A percentile compares a stretch with the other conserved stretches of the same genome.
phyloP scores from a whole-genome alignment of 441 rosid species.

The Capsella rubella region DNA sequence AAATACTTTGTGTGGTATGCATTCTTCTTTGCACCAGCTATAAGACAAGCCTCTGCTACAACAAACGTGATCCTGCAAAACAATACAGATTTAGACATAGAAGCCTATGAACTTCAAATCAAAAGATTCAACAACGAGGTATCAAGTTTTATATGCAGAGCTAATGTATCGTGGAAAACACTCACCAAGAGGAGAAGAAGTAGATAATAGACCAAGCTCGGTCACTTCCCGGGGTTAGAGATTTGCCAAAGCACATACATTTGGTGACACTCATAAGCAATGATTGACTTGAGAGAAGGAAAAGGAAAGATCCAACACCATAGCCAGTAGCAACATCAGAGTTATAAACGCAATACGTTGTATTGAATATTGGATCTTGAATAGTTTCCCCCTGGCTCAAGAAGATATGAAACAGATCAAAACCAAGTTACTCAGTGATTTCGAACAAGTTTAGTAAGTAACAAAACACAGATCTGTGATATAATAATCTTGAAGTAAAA shows the following conservation, averaged over 20 bases:
- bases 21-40: conserved; percentile 73
- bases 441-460: too few species aligned
- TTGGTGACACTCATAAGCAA: conserved; percentile 77
- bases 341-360: conserved; percentile 11
- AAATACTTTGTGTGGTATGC: conserved; percentile 81
- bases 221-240: conserved; percentile 63
- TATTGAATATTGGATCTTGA: not conserved
- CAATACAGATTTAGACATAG: too few species aligned
- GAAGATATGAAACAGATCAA: not conserved
- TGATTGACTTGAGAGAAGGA: conserved; percentile 77
- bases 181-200: conserved; percentile 71
- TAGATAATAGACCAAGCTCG: conserved; percentile 83
- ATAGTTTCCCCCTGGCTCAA: not conserved
- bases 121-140: too few species aligned
- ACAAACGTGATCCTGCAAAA: conserved; percentile 64
- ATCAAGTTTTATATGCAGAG: too few species aligned
- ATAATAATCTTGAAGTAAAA: too few species aligned
- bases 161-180: too few species aligned
- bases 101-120: too few species aligned
- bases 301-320: conserved; percentile 82
- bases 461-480: too few species aligned
- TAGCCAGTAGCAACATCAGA: conserved; percentile 85
- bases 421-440: too few species aligned
- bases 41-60: conserved; percentile 77
- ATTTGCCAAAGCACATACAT: conserved; percentile 84